These are phyloP conservation scores for Hypsizygus ulmarius DNA, from an alignment of 1,284 basidiomycete genomes.

Conservation along the genomic window DNA sequence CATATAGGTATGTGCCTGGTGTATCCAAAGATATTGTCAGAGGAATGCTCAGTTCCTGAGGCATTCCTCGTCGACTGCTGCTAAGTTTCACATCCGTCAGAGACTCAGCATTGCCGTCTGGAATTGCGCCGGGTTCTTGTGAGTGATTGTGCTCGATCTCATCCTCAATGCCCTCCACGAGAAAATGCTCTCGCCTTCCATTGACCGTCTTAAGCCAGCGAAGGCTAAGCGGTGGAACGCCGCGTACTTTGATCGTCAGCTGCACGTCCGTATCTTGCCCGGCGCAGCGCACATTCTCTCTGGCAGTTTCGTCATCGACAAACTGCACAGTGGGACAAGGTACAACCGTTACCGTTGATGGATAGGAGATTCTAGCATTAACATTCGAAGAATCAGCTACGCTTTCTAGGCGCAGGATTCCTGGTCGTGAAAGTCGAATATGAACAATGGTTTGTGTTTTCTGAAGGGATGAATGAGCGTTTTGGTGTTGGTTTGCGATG, in stretches of 20 bases:
- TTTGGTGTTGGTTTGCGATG: slow-evolving; percentile 30
- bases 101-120: too few relatives aligned
- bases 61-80: slow-evolving; percentile 28
- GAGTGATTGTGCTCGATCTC: slow-evolving; percentile 30
- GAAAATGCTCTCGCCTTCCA: slow-evolving; percentile 61
- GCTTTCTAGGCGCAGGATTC: slow-evolving; percentile 68
- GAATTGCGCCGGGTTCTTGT: background rate
- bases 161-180: slow-evolving; percentile 83
- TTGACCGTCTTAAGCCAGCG: slow-evolving; percentile 72
- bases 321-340: slow-evolving; percentile 82
- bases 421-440: slow-evolving; percentile 69
- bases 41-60: slow-evolving; percentile 66
- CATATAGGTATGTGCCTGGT: slow-evolving; percentile 66
- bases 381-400: slow-evolving; percentile 70
- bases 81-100: slow-evolving; percentile 10
- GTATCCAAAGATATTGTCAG: slow-evolving; percentile 60
- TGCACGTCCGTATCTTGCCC: slow-evolving; percentile 65
- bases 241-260: slow-evolving; percentile 67
- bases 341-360: slow-evolving; percentile 70
- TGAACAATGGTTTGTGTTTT: slow-evolving; percentile 72
- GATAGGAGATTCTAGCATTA: slow-evolving; percentile 62
- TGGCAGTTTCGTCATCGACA: slow-evolving; percentile 41
- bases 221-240: slow-evolving; percentile 77
- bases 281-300: slow-evolving; percentile 63
- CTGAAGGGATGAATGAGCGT: slow-evolving; percentile 47